Evolutionary conservation across 352 stramenopile genomes (phyloP), one percentile per base, ranked within the genome.

Genomic region (Globisporangium polare): DNA sequence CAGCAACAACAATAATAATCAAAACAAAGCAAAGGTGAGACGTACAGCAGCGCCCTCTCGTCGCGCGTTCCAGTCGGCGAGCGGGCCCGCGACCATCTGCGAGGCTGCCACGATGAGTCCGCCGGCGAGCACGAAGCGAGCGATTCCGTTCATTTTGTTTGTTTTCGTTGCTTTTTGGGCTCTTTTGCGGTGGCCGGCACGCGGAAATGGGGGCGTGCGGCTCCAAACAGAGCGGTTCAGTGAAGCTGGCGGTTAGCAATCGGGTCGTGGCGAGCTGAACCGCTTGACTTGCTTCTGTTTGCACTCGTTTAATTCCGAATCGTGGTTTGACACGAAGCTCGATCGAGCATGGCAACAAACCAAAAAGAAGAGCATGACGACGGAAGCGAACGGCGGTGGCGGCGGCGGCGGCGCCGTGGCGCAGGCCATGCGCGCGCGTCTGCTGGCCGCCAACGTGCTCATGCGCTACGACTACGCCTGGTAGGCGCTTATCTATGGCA

Each of bases 401-500:
- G 29, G 29, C 29, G 41, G 29, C 52, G 37, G 2, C n/a, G 42
- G 31, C 52, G 37, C 1, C 31, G 24, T 62, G 56, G 18, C 37
- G 27, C 24, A 55, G n/a, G 31, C 42, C 12, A 26, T 57, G 47
- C 82, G 82, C 52, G 71, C 82, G 68, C 79, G 74, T 18, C 73
- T 91, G 27, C 35, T 81, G 27, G 66, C 62, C 31, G 63, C 79
- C 26, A 73, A 76, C 12, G 71, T 92, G 57, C 75, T 85, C 58
- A 95, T 95, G 83, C 82, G 86, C 56, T 91, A 95, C 57, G 86
- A 95, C 59, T 95, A 95, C 59, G 86, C 86, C 1, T 95, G 86
- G 86, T 86, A 64, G 41, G 70, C 12, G 20, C 17, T 53, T 22
- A n/a, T n/a, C n/a, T n/a, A n/a, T n/a, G n/a, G n/a, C n/a, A n/a